A percentile compares a stretch with the other conserved stretches of the same genome.
Evolutionary conservation across 495 filamentous ascomycete species (phyloP).

Genomic region (Penicillium samsonianum): DNA sequence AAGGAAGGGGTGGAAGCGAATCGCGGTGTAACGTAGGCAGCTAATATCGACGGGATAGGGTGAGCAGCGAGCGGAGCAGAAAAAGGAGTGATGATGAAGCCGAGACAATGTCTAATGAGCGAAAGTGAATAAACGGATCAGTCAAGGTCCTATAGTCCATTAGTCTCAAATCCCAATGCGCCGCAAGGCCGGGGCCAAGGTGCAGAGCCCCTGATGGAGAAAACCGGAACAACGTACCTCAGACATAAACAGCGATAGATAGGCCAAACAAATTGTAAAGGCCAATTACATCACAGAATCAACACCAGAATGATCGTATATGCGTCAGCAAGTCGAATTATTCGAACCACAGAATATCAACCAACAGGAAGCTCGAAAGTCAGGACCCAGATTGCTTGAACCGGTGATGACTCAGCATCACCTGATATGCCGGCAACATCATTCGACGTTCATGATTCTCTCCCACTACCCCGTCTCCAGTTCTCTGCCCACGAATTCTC

Average conservation of each 20-base stretch:
- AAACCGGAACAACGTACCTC: conserved; percentile 16
- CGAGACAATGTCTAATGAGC: conserved; percentile 9
- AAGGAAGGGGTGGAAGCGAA: conserved; percentile 4
- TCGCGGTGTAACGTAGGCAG: conserved; percentile 1
- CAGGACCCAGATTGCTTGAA: conserved; percentile 11
- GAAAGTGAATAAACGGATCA: conserved; percentile 12
- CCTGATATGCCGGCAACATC: conserved; percentile 35
- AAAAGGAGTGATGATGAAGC: conserved; percentile 23
- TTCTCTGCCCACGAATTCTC: conserved; percentile 20
- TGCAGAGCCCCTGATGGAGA: conserved; percentile 24
- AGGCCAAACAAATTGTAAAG: conserved; percentile 11
- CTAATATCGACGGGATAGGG: neutral
- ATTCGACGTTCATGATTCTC: conserved; percentile 39
- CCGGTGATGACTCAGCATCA: conserved; percentile 33
- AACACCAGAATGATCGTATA: conserved; percentile 8
- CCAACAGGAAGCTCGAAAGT: conserved; percentile 12
- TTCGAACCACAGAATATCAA: conserved; percentile 9
- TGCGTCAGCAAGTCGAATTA: conserved; percentile 7
- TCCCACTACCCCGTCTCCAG: conserved; percentile 28
- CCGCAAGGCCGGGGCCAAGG: conserved; percentile 18
- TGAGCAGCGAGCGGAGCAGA: conserved; percentile 9
- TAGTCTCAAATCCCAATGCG: conserved; percentile 14
- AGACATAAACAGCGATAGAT: conserved; percentile 6
- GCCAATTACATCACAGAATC: conserved; percentile 26
- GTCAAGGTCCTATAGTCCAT: conserved; percentile 10